These are phyloP conservation scores for Malus hybrid DNA, from an alignment of 331 rosid species.

Conservation along the genomic window DNA sequence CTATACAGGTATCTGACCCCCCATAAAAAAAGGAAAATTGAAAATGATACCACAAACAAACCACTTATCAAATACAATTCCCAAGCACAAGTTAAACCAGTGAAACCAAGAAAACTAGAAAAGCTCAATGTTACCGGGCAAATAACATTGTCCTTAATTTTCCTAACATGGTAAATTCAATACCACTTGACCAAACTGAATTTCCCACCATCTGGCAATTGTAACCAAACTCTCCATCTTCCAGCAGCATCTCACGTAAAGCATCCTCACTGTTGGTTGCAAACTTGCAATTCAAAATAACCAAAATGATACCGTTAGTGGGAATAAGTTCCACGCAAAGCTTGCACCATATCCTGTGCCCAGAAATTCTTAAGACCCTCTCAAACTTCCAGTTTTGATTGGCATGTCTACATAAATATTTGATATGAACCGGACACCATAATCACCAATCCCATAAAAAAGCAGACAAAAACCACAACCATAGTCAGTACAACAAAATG, in stretches of 20 bases:
- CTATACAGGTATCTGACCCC: conserved; percentile 26
- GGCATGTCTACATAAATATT: conserved; percentile 17
- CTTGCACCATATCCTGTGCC: conserved; percentile 18
- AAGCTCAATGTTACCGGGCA: conserved; percentile 12
- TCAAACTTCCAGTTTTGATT: conserved; percentile 11
- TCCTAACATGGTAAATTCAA: conserved; percentile 16
- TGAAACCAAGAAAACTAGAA: not conserved
- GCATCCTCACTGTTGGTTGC: conserved; percentile 10
- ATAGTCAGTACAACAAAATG: conserved; percentile 24
- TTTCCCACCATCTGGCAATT: conserved; percentile 10
- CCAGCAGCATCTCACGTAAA: not conserved
- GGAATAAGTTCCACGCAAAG: conserved; percentile 11
- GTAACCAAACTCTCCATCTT: conserved; percentile 8
- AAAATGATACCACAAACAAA: not conserved
- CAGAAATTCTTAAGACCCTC: conserved; percentile 13
- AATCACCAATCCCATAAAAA: conserved; percentile 23
- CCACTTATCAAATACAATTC: conserved; percentile 21
- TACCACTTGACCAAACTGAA: conserved; percentile 25
- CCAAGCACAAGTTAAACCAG: conserved; percentile 21
- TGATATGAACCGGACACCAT: conserved; percentile 16
- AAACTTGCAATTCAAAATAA: conserved; percentile 12
- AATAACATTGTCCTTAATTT: conserved; percentile 21
- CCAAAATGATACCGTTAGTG: conserved; percentile 5
- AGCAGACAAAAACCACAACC: conserved; percentile 33
- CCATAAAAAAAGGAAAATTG: conserved; percentile 20